A percentile compares a stretch with the other conserved stretches of the same genome.
These are phyloP conservation scores for Pythium volutum DNA, from an alignment of 352 stramenopile species.

Conservation along the genomic window DNA sequence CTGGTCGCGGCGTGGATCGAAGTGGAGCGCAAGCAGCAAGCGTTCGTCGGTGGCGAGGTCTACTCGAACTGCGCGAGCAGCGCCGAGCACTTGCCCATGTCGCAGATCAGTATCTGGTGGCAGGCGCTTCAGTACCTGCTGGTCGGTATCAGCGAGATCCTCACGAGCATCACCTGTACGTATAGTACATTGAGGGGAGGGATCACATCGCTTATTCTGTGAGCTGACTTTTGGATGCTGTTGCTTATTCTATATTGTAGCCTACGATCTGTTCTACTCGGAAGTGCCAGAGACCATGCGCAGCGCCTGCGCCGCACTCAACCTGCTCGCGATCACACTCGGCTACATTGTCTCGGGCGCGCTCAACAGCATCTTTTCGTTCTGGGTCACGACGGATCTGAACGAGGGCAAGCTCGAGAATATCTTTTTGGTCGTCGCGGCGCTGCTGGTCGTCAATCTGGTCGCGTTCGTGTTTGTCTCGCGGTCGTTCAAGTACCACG, in stretches of 20 bases:
- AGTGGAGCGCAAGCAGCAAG: constrained; percentile 60
- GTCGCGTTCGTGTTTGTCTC: constrained; percentile 73
- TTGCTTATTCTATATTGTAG: constrained; percentile 18
- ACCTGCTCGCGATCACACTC: constrained; percentile 88
- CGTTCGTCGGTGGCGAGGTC: constrained; percentile 38
- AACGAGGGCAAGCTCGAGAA: constrained; percentile 88
- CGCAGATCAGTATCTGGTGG: constrained; percentile 86
- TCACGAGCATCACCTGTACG: constrained; percentile 88
- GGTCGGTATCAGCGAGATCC: constrained; percentile 86
- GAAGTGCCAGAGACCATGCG: constrained; percentile 90
- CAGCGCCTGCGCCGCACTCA: constrained; percentile 87
- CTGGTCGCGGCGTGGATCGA: constrained; percentile 65
- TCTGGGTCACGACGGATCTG: constrained; percentile 88
- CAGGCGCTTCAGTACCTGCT: constrained; percentile 88
- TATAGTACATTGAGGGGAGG: neutral
- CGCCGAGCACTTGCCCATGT: constrained; percentile 67
- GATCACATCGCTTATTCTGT: no score
- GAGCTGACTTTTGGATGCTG: neutral
- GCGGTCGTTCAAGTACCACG: constrained; percentile 79
- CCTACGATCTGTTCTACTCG: constrained; percentile 91
- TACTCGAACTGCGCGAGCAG: constrained; percentile 73
- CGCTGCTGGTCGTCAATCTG: constrained; percentile 64
- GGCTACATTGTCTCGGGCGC: constrained; percentile 81
- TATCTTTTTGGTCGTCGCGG: constrained; percentile 84
- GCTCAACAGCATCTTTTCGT: constrained; percentile 87